Conservation (phyloP, 2,329 filamentous ascomycete species). For the Fusarium irregulare region DNA sequence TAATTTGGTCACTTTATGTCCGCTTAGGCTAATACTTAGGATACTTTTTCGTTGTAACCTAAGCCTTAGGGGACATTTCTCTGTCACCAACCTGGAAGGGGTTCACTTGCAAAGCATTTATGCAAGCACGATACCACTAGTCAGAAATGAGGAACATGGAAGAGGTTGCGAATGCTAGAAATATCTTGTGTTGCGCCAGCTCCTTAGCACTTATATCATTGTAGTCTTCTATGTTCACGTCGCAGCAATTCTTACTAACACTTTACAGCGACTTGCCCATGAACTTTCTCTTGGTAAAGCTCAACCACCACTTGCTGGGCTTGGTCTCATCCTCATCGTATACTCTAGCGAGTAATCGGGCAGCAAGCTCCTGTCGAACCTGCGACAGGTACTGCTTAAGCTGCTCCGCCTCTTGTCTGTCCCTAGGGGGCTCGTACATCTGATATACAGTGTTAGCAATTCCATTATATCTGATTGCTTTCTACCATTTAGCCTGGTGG, state of each 20-base stretch:
- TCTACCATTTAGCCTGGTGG: not conserved
- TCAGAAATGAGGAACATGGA: not conserved
- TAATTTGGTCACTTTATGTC: not conserved
- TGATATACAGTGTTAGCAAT: constrained; percentile 45
- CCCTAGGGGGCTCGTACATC: constrained; percentile 90
- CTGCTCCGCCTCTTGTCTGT: constrained; percentile 89
- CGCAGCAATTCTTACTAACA: not conserved
- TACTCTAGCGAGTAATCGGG: constrained; percentile 83
- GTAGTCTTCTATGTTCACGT: constrained; percentile 33
- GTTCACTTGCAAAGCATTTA: not conserved
- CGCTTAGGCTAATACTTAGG: not conserved
- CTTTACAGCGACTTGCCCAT: constrained; percentile 90
- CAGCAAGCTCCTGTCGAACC: constrained; percentile 90
- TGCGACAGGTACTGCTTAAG: constrained; percentile 91
- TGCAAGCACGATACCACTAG: not conserved
- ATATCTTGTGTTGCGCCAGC: constrained; percentile 37
- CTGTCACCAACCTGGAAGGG: too few relatives aligned
- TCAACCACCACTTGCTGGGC: constrained; percentile 93
- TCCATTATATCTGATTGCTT: not conserved
- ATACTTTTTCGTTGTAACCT: not conserved
- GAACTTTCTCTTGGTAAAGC: constrained; percentile 99
- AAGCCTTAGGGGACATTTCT: not conserved
- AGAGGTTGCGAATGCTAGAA: constrained; percentile 9
- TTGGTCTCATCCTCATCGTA: constrained; percentile 83
- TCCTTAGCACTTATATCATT: constrained; percentile 32